These are phyloP conservation scores for Populus ilicifolia DNA, from an alignment of 345 rosid species.

Conservation along the genomic window DNA sequence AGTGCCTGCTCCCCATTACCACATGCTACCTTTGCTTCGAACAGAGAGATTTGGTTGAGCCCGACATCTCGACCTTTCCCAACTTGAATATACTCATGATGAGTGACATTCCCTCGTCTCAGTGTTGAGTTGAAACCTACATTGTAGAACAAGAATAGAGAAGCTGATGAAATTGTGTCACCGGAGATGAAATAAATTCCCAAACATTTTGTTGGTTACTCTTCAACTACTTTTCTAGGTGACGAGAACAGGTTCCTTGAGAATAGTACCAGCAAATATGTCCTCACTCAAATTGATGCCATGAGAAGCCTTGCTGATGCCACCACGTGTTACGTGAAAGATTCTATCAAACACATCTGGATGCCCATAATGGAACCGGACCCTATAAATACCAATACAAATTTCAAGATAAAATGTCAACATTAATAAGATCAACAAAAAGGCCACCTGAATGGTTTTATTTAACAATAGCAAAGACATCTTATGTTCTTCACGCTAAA, in stretches of 20 bases:
- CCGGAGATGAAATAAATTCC: background rate
- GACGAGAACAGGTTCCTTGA: background rate
- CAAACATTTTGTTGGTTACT: background rate
- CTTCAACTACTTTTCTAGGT: background rate
- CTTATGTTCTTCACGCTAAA: background rate
- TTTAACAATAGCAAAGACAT: background rate
- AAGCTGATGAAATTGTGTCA: background rate
- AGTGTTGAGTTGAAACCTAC: constrained; percentile 89
- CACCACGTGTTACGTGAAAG: constrained; percentile 94
- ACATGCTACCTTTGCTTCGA: constrained; percentile 97
- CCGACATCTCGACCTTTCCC: constrained; percentile 99
- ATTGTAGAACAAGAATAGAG: constrained; percentile 1
- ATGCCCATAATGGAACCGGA: constrained; percentile 95
- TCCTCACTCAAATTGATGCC: constrained; percentile 97
- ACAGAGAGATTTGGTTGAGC: constrained; percentile 89
- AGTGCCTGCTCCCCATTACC: constrained; percentile 96
- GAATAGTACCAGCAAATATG: constrained; percentile 81
- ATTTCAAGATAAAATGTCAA: constrained; percentile 8
- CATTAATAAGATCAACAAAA: background rate
- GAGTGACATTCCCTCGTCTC: constrained; percentile 91
- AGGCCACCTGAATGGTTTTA: background rate
- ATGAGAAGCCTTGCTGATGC: constrained; percentile 93
- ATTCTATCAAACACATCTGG: constrained; percentile 95
- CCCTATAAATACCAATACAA: constrained; percentile 43
- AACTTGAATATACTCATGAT: constrained; percentile 98